Base-by-base conservation (phyloP, 768 basidiomycete species). In the Suillus subluteus region DNA sequence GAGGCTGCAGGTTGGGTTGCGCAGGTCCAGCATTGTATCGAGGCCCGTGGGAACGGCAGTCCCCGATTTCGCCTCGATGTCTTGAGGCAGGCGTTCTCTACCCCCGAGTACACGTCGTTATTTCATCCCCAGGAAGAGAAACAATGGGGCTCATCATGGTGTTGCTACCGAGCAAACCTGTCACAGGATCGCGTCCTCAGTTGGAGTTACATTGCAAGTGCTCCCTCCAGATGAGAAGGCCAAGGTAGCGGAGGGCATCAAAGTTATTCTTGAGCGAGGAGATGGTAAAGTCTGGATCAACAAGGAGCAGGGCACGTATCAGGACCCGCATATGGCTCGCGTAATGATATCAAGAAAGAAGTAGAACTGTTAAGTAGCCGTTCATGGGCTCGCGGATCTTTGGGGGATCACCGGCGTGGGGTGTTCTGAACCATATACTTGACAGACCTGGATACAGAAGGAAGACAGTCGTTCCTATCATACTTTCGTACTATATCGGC, bases 171-270 rank as follows among this genome's bases (percentile, higher is more conserved):
- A 83, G 40, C 81, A 91, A 13, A 80, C 80, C n/a, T n/a, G 87
- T 84, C 6, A 78, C 92, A 46, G 82, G 26, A 94, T 62, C 82
- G 95, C 58, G 88, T 88, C 1, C 81, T 82, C 66, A 94, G 89
- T 79, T 97, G 96, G 81, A 95, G 93, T 70, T 98, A 96, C 76
- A 87, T 96, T 55, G 83, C 91, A 0, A n/a, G 76, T 90, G 26
- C 80, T 91, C 43, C 78, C 84, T 2, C 84, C 83, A 2, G 83
- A 83, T 26, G 84, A 88, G 71, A 90, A 86, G 75, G 75, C 75
- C 12, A 79, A 82, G 50, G 82, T 95, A 40, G 75, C 77, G 30
- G 70, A 79, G 13, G 82, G 86, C 55, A 74, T 95, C 37, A 78
- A 82, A 55, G 80, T 74, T 11, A 88, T 94, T 62, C 73, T 94